Base-by-base conservation (phyloP, 371 early-diverging fungal genomes). In the Circinella umbellata region DNA sequence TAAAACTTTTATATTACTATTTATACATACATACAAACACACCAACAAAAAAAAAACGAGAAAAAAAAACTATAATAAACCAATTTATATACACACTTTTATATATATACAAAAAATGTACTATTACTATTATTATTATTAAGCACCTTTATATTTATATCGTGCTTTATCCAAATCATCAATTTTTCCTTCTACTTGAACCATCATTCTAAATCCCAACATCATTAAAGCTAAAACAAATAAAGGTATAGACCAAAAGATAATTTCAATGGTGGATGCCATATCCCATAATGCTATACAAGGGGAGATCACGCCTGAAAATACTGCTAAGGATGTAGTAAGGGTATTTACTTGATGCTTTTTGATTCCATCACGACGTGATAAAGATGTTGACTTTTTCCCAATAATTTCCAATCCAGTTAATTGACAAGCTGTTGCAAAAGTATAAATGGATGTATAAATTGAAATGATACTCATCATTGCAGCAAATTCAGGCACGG, bases 141-240 rank as follows among this genome's bases (percentile, higher is more conserved):
- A 82, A 60, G 77, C 79, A 36, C 77, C 79, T 69, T 81, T 81
- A 59, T 72, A 81, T 35, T 73, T 81, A 53, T 81, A 81, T 18
- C 74, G 75, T 47, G 77, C 70, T 27, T 69, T 73, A 37, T 81
- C 82, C 18, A 81, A 51, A n/a, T 73, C 82, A 11, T 72, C 76
- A 47, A 81, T 53, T 13, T 76, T 68, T 34, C 53, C 68, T 57
- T 79, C 69, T 18, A 81, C 79, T 55, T 74, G 72, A 17, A 66
- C 61, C 70, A 81, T 81, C 79, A 79, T 81, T 15, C 65, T 65
- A 42, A 69, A 62, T 10, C 76, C 76, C 11, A 69, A 63, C 18
- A 68, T n/a, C 34, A 71, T 61, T 64, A 81, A 66, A 9, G 55
- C 51, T 4, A 67, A 47, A 0, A 76, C 68, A 4, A 73, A 8